phyloP scores from a whole-genome alignment of 495 filamentous ascomycete genomes.

The Neurospora sp. region DNA sequence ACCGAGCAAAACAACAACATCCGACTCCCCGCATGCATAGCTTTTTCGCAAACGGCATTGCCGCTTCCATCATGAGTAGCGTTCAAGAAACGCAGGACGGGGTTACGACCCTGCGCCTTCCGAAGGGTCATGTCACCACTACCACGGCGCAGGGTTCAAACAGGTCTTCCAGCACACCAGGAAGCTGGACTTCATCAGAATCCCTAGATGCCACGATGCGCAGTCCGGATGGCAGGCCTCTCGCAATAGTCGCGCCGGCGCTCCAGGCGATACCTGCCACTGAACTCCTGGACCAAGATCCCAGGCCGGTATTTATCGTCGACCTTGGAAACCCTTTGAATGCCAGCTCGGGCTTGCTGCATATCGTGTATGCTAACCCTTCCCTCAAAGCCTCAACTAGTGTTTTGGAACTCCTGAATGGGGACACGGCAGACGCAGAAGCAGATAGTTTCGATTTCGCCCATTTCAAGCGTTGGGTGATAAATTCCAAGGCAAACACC shows the following conservation, averaged over 20 bases:
- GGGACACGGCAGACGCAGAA: slow-evolving; percentile 27
- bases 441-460: slow-evolving; percentile 29
- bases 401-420: slow-evolving; percentile 41
- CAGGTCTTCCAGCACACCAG: slow-evolving; percentile 38
- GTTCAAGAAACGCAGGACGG: slow-evolving; percentile 37
- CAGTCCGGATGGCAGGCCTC: slow-evolving; percentile 33
- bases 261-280: slow-evolving; percentile 48
- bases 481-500: slow-evolving; percentile 36
- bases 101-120: slow-evolving; percentile 56
- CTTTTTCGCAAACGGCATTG: slow-evolving; percentile 44
- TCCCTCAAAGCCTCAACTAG: slow-evolving; percentile 39
- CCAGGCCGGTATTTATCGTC: slow-evolving; percentile 57
- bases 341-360: slow-evolving; percentile 39
- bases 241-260: slow-evolving; percentile 31
- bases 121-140: slow-evolving; percentile 43
- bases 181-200: slow-evolving; percentile 37
- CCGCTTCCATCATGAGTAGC: slow-evolving; percentile 49
- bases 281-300: slow-evolving; percentile 58
- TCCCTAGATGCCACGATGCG: slow-evolving; percentile 17
- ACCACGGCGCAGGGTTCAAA: slow-evolving; percentile 30
- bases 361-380: slow-evolving; percentile 50
- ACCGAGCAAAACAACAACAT: slow-evolving; percentile 28
- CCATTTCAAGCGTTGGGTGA: slow-evolving; percentile 54
- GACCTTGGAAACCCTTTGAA: slow-evolving; percentile 48
- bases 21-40: slow-evolving; percentile 38